These are phyloP conservation scores for Penicillium pancosmium DNA, from an alignment of 495 filamentous ascomycete species.

Conservation along the genomic window DNA sequence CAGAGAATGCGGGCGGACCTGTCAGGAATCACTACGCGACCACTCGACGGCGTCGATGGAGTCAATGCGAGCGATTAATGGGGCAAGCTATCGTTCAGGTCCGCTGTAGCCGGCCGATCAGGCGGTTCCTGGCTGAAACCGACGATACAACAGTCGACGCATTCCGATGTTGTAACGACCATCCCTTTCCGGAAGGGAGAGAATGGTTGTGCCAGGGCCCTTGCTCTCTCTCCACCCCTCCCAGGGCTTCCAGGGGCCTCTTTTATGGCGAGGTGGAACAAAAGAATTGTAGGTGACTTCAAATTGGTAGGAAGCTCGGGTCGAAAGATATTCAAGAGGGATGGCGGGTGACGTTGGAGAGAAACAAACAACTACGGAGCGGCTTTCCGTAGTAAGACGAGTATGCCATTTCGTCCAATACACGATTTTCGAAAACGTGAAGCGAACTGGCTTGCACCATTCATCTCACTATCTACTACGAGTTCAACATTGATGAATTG, in stretches of 20 bases:
- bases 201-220: not conserved
- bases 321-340: no score
- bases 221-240: not conserved
- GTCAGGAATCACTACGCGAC: conserved; percentile 17
- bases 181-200: conserved; percentile 24
- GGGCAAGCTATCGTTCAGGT: not conserved
- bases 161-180: conserved; percentile 21
- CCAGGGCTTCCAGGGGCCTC: not conserved
- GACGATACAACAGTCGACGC: conserved; percentile 22
- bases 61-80: not conserved
- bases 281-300: not conserved
- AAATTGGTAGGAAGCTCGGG: no score
- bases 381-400: no score
- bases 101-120: not conserved
- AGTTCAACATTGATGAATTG: no score
- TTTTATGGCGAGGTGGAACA: not conserved
- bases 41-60: conserved; percentile 6
- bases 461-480: no score
- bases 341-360: no score
- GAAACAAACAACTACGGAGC: no score
- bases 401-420: no score
- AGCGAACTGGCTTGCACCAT: no score
- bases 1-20: conserved; percentile 23
- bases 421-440: no score
- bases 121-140: conserved; percentile 20